phyloP scores from a whole-genome alignment of 2,329 filamentous ascomycete genomes.

The Fusarium sp. region DNA sequence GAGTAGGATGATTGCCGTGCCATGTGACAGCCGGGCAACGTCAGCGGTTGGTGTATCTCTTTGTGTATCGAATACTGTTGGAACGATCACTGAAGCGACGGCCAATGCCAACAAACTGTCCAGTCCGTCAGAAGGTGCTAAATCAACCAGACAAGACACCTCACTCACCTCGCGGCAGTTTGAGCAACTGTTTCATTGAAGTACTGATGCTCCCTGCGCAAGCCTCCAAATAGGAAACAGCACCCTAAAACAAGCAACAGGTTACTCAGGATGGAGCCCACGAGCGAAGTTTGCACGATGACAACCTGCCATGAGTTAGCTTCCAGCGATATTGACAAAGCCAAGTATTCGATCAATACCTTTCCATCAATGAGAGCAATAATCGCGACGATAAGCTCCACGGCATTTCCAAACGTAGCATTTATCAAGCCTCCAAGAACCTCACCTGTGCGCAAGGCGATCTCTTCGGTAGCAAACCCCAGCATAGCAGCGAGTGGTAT shows the following conservation, averaged over 20 bases:
- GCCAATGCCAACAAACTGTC: conserved; percentile 73
- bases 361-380: conserved; percentile 79
- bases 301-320: conserved; percentile 57
- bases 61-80: conserved; percentile 79
- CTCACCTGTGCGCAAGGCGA: conserved; percentile 82
- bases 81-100: conserved; percentile 85
- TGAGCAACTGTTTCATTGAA: conserved; percentile 95
- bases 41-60: conserved; percentile 54
- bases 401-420: conserved; percentile 91
- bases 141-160: neutral
- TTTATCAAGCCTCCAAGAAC: conserved; percentile 89
- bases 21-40: conserved; percentile 73
- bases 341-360: conserved; percentile 12
- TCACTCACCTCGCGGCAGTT: conserved; percentile 73
- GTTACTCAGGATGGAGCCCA: conserved; percentile 92
- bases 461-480: conserved; percentile 89
- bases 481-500: conserved; percentile 88
- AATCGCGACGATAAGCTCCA: conserved; percentile 88
- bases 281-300: conserved; percentile 91
- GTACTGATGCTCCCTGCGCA: conserved; percentile 81
- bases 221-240: conserved; percentile 88
- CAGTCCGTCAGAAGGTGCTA: neutral
- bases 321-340: neutral
- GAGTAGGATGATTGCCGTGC: conserved; percentile 81
- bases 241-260: conserved; percentile 88